These are phyloP conservation scores for Metschnikowia shivogae DNA, from an alignment of 805 yeast species.

Conservation along the genomic window DNA sequence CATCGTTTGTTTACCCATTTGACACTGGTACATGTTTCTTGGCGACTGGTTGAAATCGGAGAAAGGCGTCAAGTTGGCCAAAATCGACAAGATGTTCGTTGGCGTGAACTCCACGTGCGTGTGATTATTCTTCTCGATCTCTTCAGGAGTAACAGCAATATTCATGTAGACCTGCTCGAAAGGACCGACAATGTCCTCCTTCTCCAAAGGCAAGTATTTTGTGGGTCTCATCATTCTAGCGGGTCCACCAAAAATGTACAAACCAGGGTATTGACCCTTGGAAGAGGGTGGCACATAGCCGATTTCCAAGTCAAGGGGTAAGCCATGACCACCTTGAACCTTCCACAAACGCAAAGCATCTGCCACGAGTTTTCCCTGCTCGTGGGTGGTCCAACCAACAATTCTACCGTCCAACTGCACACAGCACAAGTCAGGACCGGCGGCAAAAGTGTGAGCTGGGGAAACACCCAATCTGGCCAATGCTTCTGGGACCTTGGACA, in stretches of 20 bases:
- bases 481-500: constrained; percentile 61
- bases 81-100: constrained; percentile 87
- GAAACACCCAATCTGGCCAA: constrained; percentile 74
- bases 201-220: constrained; percentile 79
- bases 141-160: constrained; percentile 90
- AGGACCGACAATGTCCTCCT: constrained; percentile 88
- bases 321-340: constrained; percentile 70
- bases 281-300: constrained; percentile 96
- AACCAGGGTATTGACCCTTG: constrained; percentile 96
- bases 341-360: constrained; percentile 92
- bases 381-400: constrained; percentile 91
- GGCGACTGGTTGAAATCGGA: constrained; percentile 99
- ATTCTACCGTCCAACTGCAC: constrained; percentile 91
- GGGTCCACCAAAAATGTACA: constrained; percentile 84
- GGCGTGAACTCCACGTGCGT: constrained; percentile 94
- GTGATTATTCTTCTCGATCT: constrained; percentile 76
- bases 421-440: constrained; percentile 86
- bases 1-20: constrained; percentile 99
- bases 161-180: constrained; percentile 97
- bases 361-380: constrained; percentile 80
- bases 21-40: constrained; percentile 99
- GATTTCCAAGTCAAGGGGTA: constrained; percentile 84
- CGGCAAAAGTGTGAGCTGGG: constrained; percentile 73
- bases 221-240: constrained; percentile 97
- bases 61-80: constrained; percentile 96